These are phyloP conservation scores for Nicotiana attenuata DNA, from an alignment of 257 asterid genomes.

Conservation along the genomic window DNA sequence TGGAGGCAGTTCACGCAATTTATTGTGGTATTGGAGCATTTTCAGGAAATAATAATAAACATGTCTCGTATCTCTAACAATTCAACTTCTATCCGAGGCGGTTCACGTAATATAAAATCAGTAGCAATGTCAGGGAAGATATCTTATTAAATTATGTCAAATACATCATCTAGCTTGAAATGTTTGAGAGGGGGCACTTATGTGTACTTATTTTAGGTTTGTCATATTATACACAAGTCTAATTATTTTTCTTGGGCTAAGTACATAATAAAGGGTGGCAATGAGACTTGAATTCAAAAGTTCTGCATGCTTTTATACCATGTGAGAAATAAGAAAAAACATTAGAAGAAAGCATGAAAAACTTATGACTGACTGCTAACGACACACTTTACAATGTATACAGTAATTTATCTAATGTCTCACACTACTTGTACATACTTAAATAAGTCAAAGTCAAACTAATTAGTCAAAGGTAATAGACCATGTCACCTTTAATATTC, in stretches of 20 bases:
- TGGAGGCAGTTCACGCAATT: neutral
- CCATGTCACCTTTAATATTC: neutral
- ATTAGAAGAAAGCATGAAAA: neutral
- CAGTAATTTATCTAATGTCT: neutral
- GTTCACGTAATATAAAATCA: neutral
- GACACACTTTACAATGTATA: neutral
- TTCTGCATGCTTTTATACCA: neutral
- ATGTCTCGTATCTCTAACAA: neutral
- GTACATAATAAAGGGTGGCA: neutral
- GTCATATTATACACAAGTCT: neutral
- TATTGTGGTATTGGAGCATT: neutral
- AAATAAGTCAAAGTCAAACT: neutral
- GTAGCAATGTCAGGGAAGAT: neutral
- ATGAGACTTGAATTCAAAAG: neutral
- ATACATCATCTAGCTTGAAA: neutral
- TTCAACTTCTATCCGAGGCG: no score
- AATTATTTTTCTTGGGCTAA: neutral
- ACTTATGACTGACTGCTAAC: neutral
- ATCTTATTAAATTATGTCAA: neutral
- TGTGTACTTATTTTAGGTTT: neutral
- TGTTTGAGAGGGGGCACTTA: neutral
- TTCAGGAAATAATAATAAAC: neutral
- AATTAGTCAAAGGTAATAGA: neutral
- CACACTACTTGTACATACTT: neutral
- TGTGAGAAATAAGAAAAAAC: neutral